Percentiles rank a stretch among this genome's conserved stretches.
Evolutionary conservation across 176 grass and related monocot genomes (phyloP).

Genomic region (Chrysopogon serrulatus): DNA sequence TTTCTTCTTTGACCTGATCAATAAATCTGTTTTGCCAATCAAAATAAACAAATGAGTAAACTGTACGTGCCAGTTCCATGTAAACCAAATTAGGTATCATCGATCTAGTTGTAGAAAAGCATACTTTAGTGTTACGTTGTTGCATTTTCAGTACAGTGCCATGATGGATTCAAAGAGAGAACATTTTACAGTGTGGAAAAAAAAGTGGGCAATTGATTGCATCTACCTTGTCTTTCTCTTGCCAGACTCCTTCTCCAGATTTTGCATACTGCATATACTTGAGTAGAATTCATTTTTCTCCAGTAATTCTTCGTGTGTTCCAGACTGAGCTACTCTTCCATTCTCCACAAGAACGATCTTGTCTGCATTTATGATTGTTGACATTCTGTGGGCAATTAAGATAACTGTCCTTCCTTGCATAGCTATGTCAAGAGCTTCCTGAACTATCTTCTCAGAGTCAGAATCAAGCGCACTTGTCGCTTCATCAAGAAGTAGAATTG

Average conservation of each 20-base stretch:
- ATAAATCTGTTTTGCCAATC: conserved; percentile 19
- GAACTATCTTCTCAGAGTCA: conserved; percentile 63
- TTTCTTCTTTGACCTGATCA: conserved; percentile 17
- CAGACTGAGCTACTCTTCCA: conserved; percentile 49
- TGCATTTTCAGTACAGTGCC: conserved; percentile 3
- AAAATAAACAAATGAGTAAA: conserved; percentile 24
- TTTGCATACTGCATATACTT: conserved; percentile 49
- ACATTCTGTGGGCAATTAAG: conserved; percentile 58
- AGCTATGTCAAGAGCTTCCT: conserved; percentile 50
- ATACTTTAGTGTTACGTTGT: neutral
- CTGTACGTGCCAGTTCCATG: neutral
- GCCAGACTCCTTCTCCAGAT: conserved; percentile 29
- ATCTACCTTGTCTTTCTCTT: conserved; percentile 41
- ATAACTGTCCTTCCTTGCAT: conserved; percentile 66
- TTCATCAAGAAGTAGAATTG: conserved; percentile 72
- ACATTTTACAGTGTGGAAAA: conserved; percentile 11
- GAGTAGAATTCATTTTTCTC: conserved; percentile 47
- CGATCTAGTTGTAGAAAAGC: neutral
- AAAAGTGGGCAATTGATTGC: conserved; percentile 2
- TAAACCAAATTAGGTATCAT: neutral
- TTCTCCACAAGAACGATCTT: conserved; percentile 59
- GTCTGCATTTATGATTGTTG: conserved; percentile 53
- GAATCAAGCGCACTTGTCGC: conserved; percentile 74
- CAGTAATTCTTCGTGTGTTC: conserved; percentile 48
- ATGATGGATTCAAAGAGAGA: neutral